These are phyloP conservation scores for Rhizopogon roseolus DNA, from an alignment of 768 basidiomycete genomes.

Conservation along the genomic window DNA sequence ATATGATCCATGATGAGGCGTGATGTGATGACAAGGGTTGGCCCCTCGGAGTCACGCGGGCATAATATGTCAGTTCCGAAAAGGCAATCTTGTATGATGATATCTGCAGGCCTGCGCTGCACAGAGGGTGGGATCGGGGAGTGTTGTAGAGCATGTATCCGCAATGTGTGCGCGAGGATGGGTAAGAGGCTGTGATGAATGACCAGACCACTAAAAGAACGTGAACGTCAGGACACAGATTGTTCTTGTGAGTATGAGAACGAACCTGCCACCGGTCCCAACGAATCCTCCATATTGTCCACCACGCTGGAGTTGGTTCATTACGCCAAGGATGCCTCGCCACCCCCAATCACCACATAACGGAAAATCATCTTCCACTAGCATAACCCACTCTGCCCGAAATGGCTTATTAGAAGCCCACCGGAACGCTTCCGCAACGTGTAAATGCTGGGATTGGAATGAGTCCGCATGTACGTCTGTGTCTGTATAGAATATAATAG, in stretches of 20 bases:
- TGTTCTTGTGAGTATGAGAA: not conserved
- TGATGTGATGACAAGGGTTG: conserved; percentile 35
- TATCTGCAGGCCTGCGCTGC: conserved; percentile 29
- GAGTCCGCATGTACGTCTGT: conserved; percentile 22
- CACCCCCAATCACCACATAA: conserved; percentile 34
- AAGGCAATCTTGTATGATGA: conserved; percentile 39
- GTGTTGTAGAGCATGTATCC: conserved; percentile 22
- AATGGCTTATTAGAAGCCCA: conserved; percentile 23
- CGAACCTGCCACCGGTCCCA: conserved; percentile 37
- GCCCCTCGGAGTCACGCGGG: conserved; percentile 17
- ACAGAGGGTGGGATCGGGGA: conserved; percentile 25
- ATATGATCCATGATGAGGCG: conserved; percentile 39
- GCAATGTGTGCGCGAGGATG: conserved; percentile 27
- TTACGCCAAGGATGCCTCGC: conserved; percentile 26
- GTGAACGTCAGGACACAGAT: not conserved
- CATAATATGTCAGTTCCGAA: conserved; percentile 35
- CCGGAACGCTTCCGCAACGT: conserved; percentile 36
- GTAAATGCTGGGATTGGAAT: conserved; percentile 31
- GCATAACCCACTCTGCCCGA: conserved; percentile 38
- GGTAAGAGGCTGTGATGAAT: conserved; percentile 32
- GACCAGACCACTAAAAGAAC: conserved; percentile 32
- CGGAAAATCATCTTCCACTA: conserved; percentile 42
- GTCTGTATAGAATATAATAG: conserved; percentile 22
- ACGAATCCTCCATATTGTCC: conserved; percentile 34
- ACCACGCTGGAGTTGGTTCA: conserved; percentile 24